These are phyloP conservation scores for Phellopilus nigrolimitatus DNA, from an alignment of 1,284 basidiomycete species.

Conservation along the genomic window DNA sequence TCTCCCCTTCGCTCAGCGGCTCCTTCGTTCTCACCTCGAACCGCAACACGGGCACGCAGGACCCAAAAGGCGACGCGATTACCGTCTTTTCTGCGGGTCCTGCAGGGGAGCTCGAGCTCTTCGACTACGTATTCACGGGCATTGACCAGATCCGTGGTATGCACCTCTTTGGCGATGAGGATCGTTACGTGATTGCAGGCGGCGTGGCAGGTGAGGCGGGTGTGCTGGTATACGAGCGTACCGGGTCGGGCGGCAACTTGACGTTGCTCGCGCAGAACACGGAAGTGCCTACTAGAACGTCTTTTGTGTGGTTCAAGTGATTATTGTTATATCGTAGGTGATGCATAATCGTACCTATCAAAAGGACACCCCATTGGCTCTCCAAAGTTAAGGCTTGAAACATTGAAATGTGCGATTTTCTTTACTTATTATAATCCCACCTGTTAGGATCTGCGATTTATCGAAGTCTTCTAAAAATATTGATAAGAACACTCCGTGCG, in stretches of 20 bases:
- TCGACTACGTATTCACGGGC: constrained; percentile 57
- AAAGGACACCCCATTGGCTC: too few species aligned
- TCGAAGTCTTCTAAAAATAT: too few species aligned
- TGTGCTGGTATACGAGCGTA: constrained; percentile 49
- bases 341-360: too few species aligned
- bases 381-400: too few species aligned
- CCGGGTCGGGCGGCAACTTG: constrained; percentile 48
- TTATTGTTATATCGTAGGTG: too few species aligned
- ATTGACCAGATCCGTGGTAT: constrained; percentile 60
- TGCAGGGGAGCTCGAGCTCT: constrained; percentile 30
- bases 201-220: constrained; percentile 49
- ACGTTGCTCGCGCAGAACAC: constrained; percentile 47
- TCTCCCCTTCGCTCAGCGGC: constrained; percentile 40
- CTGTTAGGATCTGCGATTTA: too few species aligned
- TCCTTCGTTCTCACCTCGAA: constrained; percentile 68
- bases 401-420: too few species aligned
- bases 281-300: constrained; percentile 45
- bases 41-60: constrained; percentile 50
- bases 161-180: constrained; percentile 50
- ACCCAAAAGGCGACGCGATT: constrained; percentile 53
- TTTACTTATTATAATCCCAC: too few species aligned
- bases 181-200: constrained; percentile 50
- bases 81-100: constrained; percentile 48
- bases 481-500: too few species aligned
- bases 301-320: constrained; percentile 41